phyloP scores from a whole-genome alignment of 129 eudicot species.

The Solidago caesia region DNA sequence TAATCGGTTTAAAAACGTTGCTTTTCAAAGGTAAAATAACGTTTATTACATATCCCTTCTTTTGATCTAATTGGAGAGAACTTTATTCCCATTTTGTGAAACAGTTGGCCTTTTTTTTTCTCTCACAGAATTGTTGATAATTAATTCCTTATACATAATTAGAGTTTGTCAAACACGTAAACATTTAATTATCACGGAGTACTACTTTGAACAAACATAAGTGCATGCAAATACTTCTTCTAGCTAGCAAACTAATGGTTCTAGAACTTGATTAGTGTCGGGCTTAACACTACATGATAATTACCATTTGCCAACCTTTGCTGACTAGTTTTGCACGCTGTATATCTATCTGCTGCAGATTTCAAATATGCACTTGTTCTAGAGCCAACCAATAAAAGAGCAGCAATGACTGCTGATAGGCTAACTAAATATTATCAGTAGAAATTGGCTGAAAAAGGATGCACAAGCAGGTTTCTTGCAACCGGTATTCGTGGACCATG shows the following conservation, averaged over 20 bases:
- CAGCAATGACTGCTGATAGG: constrained; percentile 63
- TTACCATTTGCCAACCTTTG: neutral
- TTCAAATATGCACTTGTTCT: constrained; percentile 80
- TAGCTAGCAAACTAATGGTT: neutral
- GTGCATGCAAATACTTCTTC: neutral
- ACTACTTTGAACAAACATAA: neutral
- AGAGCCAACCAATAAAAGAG: constrained; percentile 92
- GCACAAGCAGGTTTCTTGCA: constrained; percentile 10
- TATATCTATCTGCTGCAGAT: constrained; percentile 48
- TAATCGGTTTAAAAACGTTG: neutral
- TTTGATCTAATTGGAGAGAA: neutral
- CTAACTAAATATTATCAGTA: constrained; percentile 57
- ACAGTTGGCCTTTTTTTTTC: neutral
- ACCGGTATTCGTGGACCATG: neutral
- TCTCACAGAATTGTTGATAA: neutral
- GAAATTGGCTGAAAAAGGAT: constrained; percentile 11
- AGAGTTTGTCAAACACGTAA: neutral
- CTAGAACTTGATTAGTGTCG: neutral
- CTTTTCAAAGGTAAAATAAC: neutral
- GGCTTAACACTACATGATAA: neutral
- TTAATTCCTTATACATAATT: neutral
- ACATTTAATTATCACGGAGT: neutral
- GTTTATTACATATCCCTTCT: neutral
- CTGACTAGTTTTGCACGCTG: neutral
- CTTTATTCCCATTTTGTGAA: neutral